A percentile compares a stretch with the other conserved stretches of the same genome.
phyloP scores from a whole-genome alignment of 768 basidiomycete genomes.

The Boletellus sp. region DNA sequence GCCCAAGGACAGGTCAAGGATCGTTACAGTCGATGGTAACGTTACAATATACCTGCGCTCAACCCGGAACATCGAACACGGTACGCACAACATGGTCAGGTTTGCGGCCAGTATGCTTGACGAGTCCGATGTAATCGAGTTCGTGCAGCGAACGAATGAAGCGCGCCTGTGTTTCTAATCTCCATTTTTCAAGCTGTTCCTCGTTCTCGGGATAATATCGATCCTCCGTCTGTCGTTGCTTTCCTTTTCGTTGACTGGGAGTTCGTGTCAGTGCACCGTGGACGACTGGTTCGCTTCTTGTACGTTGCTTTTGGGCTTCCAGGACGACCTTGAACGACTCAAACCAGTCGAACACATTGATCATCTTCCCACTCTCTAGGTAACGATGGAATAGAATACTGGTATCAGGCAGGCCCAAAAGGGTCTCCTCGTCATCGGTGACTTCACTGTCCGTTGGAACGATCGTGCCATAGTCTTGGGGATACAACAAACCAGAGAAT shows the following conservation, averaged over 20 bases:
- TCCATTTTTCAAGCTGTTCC: conserved; percentile 49
- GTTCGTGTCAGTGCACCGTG: conserved; percentile 4
- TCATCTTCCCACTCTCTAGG: conserved; percentile 73
- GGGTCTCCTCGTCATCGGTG: conserved; percentile 27
- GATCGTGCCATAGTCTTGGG: conserved; percentile 42
- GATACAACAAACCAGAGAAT: conserved; percentile 57
- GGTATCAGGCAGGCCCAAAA: conserved; percentile 66
- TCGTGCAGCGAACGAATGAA: conserved; percentile 81
- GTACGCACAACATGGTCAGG: conserved; percentile 71
- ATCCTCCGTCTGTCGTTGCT: conserved; percentile 23
- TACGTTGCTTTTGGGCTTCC: conserved; percentile 47
- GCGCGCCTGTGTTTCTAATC: conserved; percentile 65
- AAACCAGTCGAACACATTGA: conserved; percentile 89
- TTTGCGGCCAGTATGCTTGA: conserved; percentile 77
- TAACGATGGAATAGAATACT: conserved; percentile 76
- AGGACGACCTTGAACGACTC: conserved; percentile 68
- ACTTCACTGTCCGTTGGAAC: conserved; percentile 8
- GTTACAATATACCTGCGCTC: conserved; percentile 11
- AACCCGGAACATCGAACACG: conserved; percentile 48
- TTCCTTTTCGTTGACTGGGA: conserved; percentile 24
- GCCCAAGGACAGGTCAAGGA: conserved; percentile 6
- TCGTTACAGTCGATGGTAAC: neutral
- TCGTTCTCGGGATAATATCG: conserved; percentile 17
- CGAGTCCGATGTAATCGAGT: conserved; percentile 73
- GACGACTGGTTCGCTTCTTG: neutral